These are phyloP conservation scores for Phaeosphaeriaceae sp. DNA, from an alignment of 2,329 filamentous ascomycete genomes.

Conservation along the genomic window DNA sequence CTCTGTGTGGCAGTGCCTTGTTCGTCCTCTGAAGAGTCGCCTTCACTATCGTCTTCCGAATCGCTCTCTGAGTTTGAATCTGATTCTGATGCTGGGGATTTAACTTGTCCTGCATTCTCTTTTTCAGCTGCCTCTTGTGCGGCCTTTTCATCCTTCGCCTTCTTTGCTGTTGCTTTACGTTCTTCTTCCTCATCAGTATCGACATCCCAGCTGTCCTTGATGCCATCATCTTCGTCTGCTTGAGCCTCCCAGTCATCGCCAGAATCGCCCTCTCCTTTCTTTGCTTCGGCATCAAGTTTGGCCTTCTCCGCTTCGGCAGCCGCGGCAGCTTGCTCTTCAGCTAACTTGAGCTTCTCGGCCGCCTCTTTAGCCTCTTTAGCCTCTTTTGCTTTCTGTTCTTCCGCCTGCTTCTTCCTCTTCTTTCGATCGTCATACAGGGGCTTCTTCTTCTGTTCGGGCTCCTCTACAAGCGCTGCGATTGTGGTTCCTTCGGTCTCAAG, in stretches of 20 bases:
- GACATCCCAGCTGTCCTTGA: slow-evolving; percentile 96
- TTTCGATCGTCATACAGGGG: slow-evolving; percentile 74
- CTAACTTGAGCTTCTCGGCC: slow-evolving; percentile 58
- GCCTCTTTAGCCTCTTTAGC: slow-evolving; percentile 61
- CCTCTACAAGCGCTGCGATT: slow-evolving; percentile 60
- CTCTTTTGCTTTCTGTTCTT: slow-evolving; percentile 57
- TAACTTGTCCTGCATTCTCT: slow-evolving; percentile 39
- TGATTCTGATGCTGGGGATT: slow-evolving; percentile 18
- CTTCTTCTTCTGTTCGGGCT: slow-evolving; percentile 78
- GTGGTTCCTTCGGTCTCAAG: slow-evolving; percentile 75
- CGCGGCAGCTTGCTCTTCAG: slow-evolving; percentile 74
- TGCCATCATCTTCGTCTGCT: slow-evolving; percentile 72
- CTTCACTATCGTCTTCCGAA: slow-evolving; percentile 55
- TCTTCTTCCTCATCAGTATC: slow-evolving; percentile 74
- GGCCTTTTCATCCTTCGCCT: slow-evolving; percentile 28
- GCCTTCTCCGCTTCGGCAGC: slow-evolving; percentile 72
- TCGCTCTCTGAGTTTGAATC: slow-evolving; percentile 47
- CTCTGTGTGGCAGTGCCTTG: slow-evolving; percentile 73
- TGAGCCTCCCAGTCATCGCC: slow-evolving; percentile 86
- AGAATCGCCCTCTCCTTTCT: slow-evolving; percentile 68
- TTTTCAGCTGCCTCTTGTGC: slow-evolving; percentile 13
- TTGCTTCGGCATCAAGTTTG: slow-evolving; percentile 63
- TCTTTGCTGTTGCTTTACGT: slow-evolving; percentile 44
- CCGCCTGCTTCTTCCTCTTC: slow-evolving; percentile 74
- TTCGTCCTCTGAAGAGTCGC: slow-evolving; percentile 73